phyloP scores from a whole-genome alignment of 192 early-diverging fungal genomes.

The Thoreauomyces humboldtii region DNA sequence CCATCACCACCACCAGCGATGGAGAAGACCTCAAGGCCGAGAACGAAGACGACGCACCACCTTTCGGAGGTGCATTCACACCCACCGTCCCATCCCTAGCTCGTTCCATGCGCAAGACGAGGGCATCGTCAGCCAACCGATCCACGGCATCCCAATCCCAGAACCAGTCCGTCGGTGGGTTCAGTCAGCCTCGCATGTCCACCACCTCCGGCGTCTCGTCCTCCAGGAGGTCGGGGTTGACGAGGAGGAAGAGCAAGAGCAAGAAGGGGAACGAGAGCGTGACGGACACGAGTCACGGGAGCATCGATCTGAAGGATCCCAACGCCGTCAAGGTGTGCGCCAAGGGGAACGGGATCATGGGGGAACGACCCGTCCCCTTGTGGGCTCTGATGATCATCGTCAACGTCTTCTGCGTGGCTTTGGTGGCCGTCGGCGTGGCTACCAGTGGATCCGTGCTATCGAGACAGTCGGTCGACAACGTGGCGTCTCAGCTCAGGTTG shows the following conservation, averaged over 20 bases:
- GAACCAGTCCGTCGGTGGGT: no score
- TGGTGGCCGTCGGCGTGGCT: not conserved
- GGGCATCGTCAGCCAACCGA: no score
- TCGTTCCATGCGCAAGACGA: no score
- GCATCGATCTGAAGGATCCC: not conserved
- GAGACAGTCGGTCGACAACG: not conserved
- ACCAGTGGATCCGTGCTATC: not conserved
- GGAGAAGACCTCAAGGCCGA: not conserved
- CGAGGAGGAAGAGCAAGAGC: no score
- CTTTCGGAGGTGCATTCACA: not conserved
- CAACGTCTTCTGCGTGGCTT: not conserved
- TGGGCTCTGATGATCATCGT: constrained; percentile 3
- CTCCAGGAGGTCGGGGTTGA: no score
- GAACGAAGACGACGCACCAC: not conserved
- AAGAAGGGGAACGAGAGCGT: no score
- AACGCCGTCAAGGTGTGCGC: no score
- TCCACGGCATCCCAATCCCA: no score
- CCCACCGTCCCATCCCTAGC: no score
- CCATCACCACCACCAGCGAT: no score
- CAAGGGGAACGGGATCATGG: not conserved
- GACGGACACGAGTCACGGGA: not conserved
- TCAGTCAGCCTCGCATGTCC: no score
- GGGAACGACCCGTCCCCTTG: not conserved
- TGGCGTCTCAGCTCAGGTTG: not conserved
- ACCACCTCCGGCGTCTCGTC: no score